Percentiles rank a stretch among this genome's conserved stretches.
Conservation (phyloP, 345 rosid species). For the Triadica sebifera region DNA sequence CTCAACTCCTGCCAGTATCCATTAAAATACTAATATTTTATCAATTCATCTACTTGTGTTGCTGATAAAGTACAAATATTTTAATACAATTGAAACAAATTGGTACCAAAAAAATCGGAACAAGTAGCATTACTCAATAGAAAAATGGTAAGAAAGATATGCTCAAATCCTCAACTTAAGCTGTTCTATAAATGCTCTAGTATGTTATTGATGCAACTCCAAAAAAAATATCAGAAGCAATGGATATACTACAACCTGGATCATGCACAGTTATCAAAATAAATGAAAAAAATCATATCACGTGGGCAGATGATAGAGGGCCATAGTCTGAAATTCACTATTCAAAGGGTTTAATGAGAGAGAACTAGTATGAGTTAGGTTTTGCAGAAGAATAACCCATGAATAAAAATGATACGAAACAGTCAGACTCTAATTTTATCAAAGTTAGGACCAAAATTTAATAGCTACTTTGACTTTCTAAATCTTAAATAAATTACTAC, state of each 20-base stretch:
- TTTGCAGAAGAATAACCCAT: not conserved
- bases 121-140: too few species aligned
- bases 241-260: not conserved
- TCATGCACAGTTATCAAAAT: conserved; percentile 4
- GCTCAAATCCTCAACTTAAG: not conserved
- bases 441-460: not conserved
- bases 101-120: too few species aligned
- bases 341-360: not conserved
- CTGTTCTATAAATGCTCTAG: conserved; percentile 10
- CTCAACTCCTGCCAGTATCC: too few species aligned
- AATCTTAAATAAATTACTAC: not conserved
- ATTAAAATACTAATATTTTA: too few species aligned
- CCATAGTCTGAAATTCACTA: not conserved
- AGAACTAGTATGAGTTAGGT: not conserved
- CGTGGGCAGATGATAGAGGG: not conserved
- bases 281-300: not conserved
- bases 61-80: too few species aligned
- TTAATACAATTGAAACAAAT: too few species aligned
- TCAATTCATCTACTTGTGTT: too few species aligned
- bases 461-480: not conserved
- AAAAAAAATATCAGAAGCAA: not conserved
- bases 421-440: not conserved
- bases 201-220: conserved; percentile 5
- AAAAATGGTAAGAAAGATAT: not conserved
- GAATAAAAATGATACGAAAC: not conserved